Percentiles rank a stretch among this genome's conserved stretches.
Evolutionary conservation across 768 basidiomycete genomes (phyloP).

Genomic region (Kockovaella imperatae): DNA sequence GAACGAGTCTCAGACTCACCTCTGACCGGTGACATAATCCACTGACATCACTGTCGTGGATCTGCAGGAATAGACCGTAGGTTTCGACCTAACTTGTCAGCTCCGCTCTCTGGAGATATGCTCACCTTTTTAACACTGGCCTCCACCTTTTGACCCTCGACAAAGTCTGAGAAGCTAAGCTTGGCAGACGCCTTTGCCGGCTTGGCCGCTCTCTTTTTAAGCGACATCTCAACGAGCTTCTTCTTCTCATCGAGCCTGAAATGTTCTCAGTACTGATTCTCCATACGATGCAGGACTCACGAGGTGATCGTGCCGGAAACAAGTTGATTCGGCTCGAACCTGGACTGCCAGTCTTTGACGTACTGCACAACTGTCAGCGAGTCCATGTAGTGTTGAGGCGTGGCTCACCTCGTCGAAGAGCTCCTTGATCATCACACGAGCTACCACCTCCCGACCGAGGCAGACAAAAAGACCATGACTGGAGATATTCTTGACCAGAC

Average conservation of each 20-base stretch:
- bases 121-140: conserved; percentile 70
- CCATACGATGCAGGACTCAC: conserved; percentile 46
- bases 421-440: conserved; percentile 85
- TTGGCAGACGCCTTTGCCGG: conserved; percentile 29
- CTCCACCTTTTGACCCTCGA: conserved; percentile 70
- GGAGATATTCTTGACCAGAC: conserved; percentile 79
- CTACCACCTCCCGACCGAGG: conserved; percentile 74
- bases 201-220: conserved; percentile 50
- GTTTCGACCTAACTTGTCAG: too few species aligned
- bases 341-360: conserved; percentile 89
- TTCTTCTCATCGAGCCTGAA: conserved; percentile 60
- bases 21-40: conserved; percentile 94
- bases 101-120: too few species aligned
- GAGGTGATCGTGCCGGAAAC: conserved; percentile 78
- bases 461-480: conserved; percentile 77
- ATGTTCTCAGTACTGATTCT: neutral
- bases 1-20: conserved; percentile 48
- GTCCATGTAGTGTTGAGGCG: neutral
- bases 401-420: conserved; percentile 70
- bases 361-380: conserved; percentile 51
- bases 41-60: conserved; percentile 72
- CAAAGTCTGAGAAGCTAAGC: conserved; percentile 51
- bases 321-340: conserved; percentile 69
- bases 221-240: conserved; percentile 83
- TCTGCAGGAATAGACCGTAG: conserved; percentile 87